Conservation (phyloP, 257 asterid species). For the Jacaranda mimosifolia region DNA sequence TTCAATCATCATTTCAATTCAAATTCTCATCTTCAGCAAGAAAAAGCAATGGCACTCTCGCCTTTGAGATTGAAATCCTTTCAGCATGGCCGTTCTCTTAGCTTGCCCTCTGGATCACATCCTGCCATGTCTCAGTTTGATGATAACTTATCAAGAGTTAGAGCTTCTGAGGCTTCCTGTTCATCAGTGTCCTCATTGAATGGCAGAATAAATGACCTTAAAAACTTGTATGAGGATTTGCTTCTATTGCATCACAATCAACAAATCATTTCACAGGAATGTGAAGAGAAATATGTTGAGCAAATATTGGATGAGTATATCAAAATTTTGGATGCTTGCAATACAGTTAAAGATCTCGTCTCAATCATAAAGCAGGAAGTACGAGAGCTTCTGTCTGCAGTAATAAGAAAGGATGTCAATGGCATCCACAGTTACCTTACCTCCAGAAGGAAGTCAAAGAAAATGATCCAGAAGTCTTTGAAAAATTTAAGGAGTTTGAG, state of each 20-base stretch:
- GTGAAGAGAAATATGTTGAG: conserved; percentile 28
- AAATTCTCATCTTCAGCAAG: conserved; percentile 10
- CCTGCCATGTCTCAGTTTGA: conserved; percentile 38
- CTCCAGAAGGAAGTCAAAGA: conserved; percentile 33
- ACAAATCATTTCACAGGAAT: conserved; percentile 35
- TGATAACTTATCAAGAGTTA: conserved; percentile 20
- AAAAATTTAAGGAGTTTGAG: conserved; percentile 38
- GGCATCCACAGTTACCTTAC: conserved; percentile 27
- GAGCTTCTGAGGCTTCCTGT: conserved; percentile 28
- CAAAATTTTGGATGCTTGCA: conserved; percentile 39
- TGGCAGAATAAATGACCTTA: conserved; percentile 28
- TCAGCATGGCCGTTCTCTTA: conserved; percentile 53
- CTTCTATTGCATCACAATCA: conserved; percentile 39
- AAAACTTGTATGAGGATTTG: conserved; percentile 40
- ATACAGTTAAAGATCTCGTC: conserved; percentile 39
- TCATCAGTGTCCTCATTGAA: conserved; percentile 33
- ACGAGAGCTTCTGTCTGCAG: conserved; percentile 46
- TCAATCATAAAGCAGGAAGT: conserved; percentile 29
- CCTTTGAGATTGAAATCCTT: conserved; percentile 51
- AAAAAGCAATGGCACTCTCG: conserved; percentile 48
- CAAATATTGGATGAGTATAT: conserved; percentile 36
- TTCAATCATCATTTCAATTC: background rate
- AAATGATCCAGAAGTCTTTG: conserved; percentile 32
- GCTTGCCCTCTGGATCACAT: conserved; percentile 45
- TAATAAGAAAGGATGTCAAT: conserved; percentile 37